Base-by-base conservation (phyloP, 202 grass and related monocot species). In the Eragrostis tef region DNA sequence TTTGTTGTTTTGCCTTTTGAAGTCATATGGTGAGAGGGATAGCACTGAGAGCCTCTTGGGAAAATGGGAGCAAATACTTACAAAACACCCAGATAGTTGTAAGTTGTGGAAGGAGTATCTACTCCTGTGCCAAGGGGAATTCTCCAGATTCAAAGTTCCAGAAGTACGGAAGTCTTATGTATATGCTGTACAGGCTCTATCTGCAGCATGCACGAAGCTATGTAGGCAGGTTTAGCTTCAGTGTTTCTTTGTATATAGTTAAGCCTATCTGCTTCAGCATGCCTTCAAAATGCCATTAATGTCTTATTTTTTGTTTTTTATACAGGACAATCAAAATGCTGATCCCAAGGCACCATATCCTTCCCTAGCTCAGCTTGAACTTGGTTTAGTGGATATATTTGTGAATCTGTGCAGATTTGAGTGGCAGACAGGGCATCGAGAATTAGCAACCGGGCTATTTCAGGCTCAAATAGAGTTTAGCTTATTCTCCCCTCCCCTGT, bases 61-160 rank as follows among this genome's bases (percentile, higher is more conserved):
- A 63, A 98, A 87, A 93, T 98, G 92, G 92, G 92, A 94, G 83
- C 85, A 81, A 82, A 86, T 91, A 80, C 92, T 98, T 39, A 87
- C 46, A 7, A 80, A 91, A 65, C 90, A 94, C 81, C 85, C 90
- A 31, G 90, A 87, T 83, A 98, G 88, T 84, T 92, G 78, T 73
- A 98, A 78, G 71, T 86, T 98, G 78, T 98, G 95, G 95, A 98
- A 98, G 64, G 88, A 94, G 57, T 98, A 94, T 91, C 64, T 94
- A 77, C 90, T 86, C 91, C 59, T 98, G 50, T 94, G 90, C 39
- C 92, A 94, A 86, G 90, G 95, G 64, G 92, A 98, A 46, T 98
- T 98, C 67, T 98, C 95, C 77, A 88, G 82, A 80, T 98, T 94
- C 75, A 98, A 91, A 88, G 95, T 98, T 64, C 93, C 95, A 67